Base-by-base conservation (phyloP, 2,329 filamentous ascomycete genomes). In the Chaetomium sp. region DNA sequence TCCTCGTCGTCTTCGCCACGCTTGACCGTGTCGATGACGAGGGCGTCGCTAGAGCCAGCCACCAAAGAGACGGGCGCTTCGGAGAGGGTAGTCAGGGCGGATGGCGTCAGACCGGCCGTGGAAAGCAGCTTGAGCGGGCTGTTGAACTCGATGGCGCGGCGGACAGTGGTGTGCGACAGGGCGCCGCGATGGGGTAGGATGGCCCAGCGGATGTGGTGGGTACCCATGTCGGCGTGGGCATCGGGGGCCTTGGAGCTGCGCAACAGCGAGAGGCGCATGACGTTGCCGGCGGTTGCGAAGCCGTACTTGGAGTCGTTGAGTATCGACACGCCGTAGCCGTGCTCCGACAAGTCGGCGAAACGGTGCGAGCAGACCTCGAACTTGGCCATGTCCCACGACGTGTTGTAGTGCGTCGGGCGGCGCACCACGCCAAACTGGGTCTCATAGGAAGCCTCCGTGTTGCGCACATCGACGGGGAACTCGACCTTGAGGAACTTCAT, bases 401-500 rank as follows among this genome's bases (percentile, higher is more conserved):
- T 99, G 74, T 99, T 99, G 80, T 96, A 97, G 74, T 99, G 94
- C 0, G 94, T 99, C 2, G 94, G 92, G 35, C 94, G 83, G 63
- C 84, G 84, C 60, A 94, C 86, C 63, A 96, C 84, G 64, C 92
- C 92, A 67, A 89, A 97, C 66, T 96, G 91, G 6, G 90, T 95
- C 72, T 99, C 94, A 70, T 99, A 99, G 10, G 85, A 89, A 36
- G 94, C 94, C 72, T 96, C 91, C 0, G 87, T 95, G 72, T 92
- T 96, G 63, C 85, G 82, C 60, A 97, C 80, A 66, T 95, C 87
- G 60, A 96, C 91, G 0, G 94, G 92, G 73, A 99, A 99, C 70
- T 99, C 94, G 50, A 97, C 92, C 77, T 99, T 99, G 67, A 99
- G 81, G 78, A 97, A 97, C 69, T 94, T 95, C 87, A 94, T 96